phyloP scores from a whole-genome alignment of 768 basidiomycete genomes.

The Leccinum arenicola region DNA sequence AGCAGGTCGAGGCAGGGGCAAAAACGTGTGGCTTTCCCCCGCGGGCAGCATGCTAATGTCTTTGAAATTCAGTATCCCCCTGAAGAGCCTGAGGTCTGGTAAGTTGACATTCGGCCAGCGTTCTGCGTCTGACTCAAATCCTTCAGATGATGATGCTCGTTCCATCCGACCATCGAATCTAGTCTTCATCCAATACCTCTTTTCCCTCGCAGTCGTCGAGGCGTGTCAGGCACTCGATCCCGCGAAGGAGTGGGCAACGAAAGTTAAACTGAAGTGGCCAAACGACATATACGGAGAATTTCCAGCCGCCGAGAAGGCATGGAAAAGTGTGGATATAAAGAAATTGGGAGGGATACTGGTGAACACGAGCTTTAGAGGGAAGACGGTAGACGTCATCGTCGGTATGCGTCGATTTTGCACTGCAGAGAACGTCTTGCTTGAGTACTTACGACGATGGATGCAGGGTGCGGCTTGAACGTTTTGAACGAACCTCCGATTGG shows the following conservation, averaged over 20 bases:
- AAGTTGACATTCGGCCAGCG: not conserved
- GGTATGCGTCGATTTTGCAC: constrained; percentile 48
- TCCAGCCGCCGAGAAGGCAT: constrained; percentile 36
- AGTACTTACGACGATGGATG: not conserved
- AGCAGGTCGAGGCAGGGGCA: constrained; percentile 82
- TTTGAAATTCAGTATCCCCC: constrained; percentile 21
- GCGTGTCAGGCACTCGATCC: constrained; percentile 66
- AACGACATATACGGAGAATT: constrained; percentile 87
- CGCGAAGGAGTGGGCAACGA: constrained; percentile 42
- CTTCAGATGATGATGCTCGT: constrained; percentile 1
- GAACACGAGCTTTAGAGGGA: constrained; percentile 77
- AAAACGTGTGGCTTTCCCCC: constrained; percentile 92
- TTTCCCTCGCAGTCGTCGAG: constrained; percentile 84
- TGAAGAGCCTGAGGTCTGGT: constrained; percentile 15
- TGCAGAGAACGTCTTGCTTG: not conserved
- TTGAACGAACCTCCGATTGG: constrained; percentile 78
- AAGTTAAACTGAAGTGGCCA: constrained; percentile 90
- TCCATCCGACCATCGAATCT: constrained; percentile 48
- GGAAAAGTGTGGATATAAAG: constrained; percentile 41
- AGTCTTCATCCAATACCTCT: constrained; percentile 93
- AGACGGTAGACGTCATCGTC: constrained; percentile 72
- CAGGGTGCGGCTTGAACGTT: constrained; percentile 90
- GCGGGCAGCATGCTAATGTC: constrained; percentile 79
- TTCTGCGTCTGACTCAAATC: not conserved
- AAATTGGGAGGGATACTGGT: constrained; percentile 94